Conservation (phyloP, 129 eudicot species). For the Lactuca sativa region DNA sequence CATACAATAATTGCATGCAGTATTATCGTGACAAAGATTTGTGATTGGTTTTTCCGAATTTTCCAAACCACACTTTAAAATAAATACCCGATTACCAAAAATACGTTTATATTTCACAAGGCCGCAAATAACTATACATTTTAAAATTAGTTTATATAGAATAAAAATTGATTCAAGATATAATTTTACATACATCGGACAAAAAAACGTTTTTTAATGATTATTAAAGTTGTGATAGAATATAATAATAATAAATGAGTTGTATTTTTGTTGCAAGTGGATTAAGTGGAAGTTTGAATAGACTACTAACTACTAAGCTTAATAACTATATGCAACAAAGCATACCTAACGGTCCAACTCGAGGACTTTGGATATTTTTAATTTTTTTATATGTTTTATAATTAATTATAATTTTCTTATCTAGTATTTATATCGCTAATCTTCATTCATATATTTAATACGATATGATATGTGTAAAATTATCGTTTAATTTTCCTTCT, state of each 20-base stretch:
- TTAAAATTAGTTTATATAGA: too few relatives aligned
- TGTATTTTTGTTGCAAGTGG: slow-evolving; percentile 17
- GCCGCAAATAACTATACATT: neutral
- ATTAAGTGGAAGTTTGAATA: slow-evolving; percentile 25
- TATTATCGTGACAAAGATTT: too few relatives aligned
- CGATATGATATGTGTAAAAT: neutral
- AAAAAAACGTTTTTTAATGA: neutral
- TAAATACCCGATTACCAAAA: neutral
- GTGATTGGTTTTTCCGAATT: too few relatives aligned
- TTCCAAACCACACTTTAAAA: too few relatives aligned
- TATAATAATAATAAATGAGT: slow-evolving; percentile 7
- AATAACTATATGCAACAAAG: slow-evolving; percentile 12
- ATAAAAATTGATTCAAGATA: neutral
- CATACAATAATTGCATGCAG: neutral
- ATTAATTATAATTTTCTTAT: too few relatives aligned
- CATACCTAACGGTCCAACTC: slow-evolving; percentile 23
- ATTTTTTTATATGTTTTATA: neutral
- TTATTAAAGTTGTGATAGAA: neutral
- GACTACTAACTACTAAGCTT: slow-evolving; percentile 12
- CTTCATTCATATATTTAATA: neutral
- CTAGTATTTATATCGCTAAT: neutral
- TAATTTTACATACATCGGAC: neutral
- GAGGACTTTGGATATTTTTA: neutral
- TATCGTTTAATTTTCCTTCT: too few relatives aligned
- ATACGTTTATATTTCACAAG: too few relatives aligned